These are phyloP conservation scores for Dendrocalamus latiflorus DNA, from an alignment of 202 grass and related monocot species.

Conservation along the genomic window DNA sequence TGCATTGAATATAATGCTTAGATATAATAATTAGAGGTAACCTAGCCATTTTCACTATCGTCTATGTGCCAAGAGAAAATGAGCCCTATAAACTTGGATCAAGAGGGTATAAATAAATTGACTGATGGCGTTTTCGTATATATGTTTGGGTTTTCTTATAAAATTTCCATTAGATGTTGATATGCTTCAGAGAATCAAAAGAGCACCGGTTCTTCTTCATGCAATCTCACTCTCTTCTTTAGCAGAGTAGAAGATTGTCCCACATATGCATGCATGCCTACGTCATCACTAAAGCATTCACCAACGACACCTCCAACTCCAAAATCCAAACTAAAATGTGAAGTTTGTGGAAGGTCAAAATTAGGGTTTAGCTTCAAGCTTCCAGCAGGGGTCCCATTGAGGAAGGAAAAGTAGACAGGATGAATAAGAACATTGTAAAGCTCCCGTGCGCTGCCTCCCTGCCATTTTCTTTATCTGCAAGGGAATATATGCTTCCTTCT, in stretches of 20 bases:
- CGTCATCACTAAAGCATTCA: slow-evolving; percentile 32
- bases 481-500: slow-evolving; percentile 97
- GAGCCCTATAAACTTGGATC: too few relatives aligned
- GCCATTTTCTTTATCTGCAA: slow-evolving; percentile 44
- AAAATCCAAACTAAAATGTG: too few relatives aligned
- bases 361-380: slow-evolving; percentile 34
- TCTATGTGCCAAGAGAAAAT: too few relatives aligned
- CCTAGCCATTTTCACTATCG: too few relatives aligned
- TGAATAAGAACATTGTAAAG: slow-evolving; percentile 65
- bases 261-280: slow-evolving; percentile 23
- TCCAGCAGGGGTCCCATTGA: slow-evolving; percentile 30
- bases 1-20: too few relatives aligned
- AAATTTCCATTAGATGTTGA: slow-evolving; percentile 21
- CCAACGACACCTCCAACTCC: slow-evolving; percentile 1
- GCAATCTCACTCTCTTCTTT: slow-evolving; percentile 5
- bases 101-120: too few relatives aligned
- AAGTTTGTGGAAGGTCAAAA: slow-evolving; percentile 22
- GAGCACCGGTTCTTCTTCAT: slow-evolving; percentile 22
- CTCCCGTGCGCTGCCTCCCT: slow-evolving; percentile 25
- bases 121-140: too few relatives aligned
- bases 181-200: slow-evolving; percentile 26
- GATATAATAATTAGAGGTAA: too few relatives aligned
- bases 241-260: slow-evolving; percentile 1
- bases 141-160: neutral
- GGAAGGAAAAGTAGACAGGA: slow-evolving; percentile 42